Conservation (phyloP, 352 stramenopile species). For the Phytopythium aichiense region DNA sequence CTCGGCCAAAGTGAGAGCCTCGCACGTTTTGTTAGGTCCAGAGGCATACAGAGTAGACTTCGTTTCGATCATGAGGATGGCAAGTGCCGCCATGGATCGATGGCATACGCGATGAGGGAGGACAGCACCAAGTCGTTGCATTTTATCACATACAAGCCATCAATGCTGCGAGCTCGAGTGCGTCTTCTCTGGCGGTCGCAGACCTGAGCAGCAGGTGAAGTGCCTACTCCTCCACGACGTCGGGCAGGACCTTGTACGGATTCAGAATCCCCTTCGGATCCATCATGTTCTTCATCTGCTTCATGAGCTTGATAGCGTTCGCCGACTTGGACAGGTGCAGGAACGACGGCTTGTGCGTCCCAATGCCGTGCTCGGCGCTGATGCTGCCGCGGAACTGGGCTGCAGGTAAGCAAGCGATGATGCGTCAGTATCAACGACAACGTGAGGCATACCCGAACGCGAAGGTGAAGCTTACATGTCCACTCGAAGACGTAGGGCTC, state of each 20-base stretch:
- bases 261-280: slow-evolving; percentile 97
- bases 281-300: slow-evolving; percentile 91
- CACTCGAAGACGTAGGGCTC: slow-evolving; percentile 83
- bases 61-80: neutral
- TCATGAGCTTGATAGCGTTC: slow-evolving; percentile 89
- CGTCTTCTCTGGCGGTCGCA: neutral
- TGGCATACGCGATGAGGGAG: neutral
- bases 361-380: slow-evolving; percentile 97
- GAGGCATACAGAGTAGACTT: slow-evolving; percentile 1
- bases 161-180: neutral
- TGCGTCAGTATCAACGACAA: neutral
- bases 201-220: neutral
- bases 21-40: neutral
- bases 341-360: slow-evolving; percentile 91
- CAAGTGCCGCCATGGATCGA: neutral
- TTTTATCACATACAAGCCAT: neutral
- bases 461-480: slow-evolving; percentile 38
- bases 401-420: neutral
- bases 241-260: slow-evolving; percentile 91
- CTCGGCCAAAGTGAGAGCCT: neutral
- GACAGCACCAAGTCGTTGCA: neutral
- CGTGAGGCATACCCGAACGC: neutral
- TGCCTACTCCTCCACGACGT: slow-evolving; percentile 11
- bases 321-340: slow-evolving; percentile 83
- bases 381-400: slow-evolving; percentile 91